Percentiles rank a stretch among this genome's conserved stretches.
Evolutionary conservation across 225 moss, liverwort and hornwort species (phyloP).

Genomic region (Marchantia paleacea): DNA sequence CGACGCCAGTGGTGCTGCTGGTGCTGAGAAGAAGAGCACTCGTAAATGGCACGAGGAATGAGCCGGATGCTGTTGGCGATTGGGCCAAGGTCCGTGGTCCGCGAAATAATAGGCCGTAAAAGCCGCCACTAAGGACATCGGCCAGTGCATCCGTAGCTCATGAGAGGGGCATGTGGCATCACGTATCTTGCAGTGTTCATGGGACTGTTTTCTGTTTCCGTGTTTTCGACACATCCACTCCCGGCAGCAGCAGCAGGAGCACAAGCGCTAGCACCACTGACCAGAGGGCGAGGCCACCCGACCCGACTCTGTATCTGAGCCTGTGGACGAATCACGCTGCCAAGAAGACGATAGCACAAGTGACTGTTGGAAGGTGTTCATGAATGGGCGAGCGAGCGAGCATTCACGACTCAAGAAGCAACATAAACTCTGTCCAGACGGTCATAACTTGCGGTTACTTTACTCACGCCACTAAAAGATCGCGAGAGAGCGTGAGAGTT

Average conservation of each 20-base stretch:
- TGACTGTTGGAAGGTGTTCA: background rate
- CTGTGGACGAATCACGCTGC: background rate
- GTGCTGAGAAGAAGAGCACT: background rate
- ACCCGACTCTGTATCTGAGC: background rate
- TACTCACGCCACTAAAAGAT: background rate
- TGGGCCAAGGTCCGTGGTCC: conserved; percentile 8
- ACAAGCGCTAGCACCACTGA: background rate
- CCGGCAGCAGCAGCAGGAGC: background rate
- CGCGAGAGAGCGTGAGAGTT: background rate
- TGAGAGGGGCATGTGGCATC: conserved; percentile 19
- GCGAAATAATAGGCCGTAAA: conserved; percentile 30
- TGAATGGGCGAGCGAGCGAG: background rate
- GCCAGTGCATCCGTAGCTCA: background rate
- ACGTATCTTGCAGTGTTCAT: conserved; percentile 7
- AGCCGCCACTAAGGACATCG: conserved; percentile 24
- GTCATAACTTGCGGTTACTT: conserved; percentile 1
- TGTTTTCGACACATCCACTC: background rate
- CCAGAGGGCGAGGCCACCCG: background rate
- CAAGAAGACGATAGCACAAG: background rate
- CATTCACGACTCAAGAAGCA: background rate
- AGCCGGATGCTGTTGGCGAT: conserved; percentile 28
- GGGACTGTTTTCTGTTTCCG: conserved; percentile 6
- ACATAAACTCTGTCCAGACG: background rate
- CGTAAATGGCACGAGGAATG: background rate
- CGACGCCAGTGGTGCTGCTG: background rate